These are phyloP conservation scores for Ustilago bromivora DNA, from an alignment of 1,284 basidiomycete species.

Conservation along the genomic window DNA sequence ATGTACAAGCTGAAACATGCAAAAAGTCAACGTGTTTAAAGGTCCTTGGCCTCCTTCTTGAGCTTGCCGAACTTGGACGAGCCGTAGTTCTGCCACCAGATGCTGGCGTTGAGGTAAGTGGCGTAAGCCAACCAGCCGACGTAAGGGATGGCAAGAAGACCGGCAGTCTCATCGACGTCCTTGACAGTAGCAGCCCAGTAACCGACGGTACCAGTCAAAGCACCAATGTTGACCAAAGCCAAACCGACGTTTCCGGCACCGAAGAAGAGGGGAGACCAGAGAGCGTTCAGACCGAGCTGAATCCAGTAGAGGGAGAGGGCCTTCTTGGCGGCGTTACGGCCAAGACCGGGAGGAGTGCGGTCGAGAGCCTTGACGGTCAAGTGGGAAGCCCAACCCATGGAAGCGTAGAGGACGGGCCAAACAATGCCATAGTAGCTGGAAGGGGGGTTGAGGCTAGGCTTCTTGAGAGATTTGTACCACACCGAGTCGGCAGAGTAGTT, in stretches of 20 bases:
- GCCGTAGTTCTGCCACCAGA: slow-evolving; percentile 72
- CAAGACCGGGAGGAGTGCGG: slow-evolving; percentile 62
- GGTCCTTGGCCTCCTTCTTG: slow-evolving; percentile 55
- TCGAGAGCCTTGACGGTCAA: slow-evolving; percentile 70
- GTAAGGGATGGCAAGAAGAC: slow-evolving; percentile 53
- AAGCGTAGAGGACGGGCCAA: slow-evolving; percentile 74
- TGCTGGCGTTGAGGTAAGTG: slow-evolving; percentile 79
- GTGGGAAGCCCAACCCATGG: slow-evolving; percentile 81
- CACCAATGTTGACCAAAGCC: slow-evolving; percentile 76
- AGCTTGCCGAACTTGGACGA: slow-evolving; percentile 51
- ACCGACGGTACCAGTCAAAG: slow-evolving; percentile 76
- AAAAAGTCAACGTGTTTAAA: slow-evolving; percentile 11
- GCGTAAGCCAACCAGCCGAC: slow-evolving; percentile 75
- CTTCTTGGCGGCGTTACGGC: slow-evolving; percentile 72
- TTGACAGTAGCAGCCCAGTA: slow-evolving; percentile 69
- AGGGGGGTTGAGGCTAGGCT: slow-evolving; percentile 60
- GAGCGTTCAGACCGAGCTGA: slow-evolving; percentile 77
- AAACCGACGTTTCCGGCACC: slow-evolving; percentile 69
- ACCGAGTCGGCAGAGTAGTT: slow-evolving; percentile 52
- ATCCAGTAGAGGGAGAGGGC: slow-evolving; percentile 79
- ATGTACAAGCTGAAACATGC: background rate
- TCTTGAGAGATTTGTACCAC: slow-evolving; percentile 62
- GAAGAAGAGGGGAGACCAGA: slow-evolving; percentile 82
- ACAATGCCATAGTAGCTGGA: slow-evolving; percentile 60
- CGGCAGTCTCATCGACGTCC: slow-evolving; percentile 65